Conservation (phyloP, 169 alveolate genomes). For the Perkinsus chesapeaki region DNA sequence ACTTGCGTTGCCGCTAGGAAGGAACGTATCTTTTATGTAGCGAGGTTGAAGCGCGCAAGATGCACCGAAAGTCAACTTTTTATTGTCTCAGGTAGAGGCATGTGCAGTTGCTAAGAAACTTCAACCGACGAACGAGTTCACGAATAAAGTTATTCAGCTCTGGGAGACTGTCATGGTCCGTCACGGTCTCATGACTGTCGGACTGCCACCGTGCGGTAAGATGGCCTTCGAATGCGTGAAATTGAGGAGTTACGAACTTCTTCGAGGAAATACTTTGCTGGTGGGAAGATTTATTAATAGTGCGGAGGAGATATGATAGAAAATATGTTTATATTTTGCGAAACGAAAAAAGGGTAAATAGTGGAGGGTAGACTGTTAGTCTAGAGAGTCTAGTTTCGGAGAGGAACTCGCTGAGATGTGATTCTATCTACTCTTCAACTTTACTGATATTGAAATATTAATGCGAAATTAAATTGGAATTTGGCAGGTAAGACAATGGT, state of each 20-base stretch:
- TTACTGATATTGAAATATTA: no score
- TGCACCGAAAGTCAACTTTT: constrained; percentile 24
- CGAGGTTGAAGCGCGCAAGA: not conserved
- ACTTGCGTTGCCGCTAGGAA: not conserved
- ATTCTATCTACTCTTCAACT: not conserved
- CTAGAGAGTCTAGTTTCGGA: no score
- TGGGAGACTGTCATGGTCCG: constrained; percentile 79
- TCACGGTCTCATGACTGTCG: constrained; percentile 87
- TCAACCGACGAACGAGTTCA: constrained; percentile 45
- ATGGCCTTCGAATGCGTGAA: no score
- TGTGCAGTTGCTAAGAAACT: constrained; percentile 13
- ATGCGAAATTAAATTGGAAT: no score
- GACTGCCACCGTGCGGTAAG: constrained; percentile 67
- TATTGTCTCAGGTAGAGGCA: not conserved
- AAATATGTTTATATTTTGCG: no score
- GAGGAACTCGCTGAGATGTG: not conserved
- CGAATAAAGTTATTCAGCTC: constrained; percentile 58
- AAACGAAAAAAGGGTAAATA: no score
- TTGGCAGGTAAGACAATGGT: constrained; percentile 50
- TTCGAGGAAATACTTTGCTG: no score
- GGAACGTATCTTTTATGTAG: not conserved
- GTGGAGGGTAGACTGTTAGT: no score
- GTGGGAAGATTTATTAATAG: no score
- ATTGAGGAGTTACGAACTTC: no score
- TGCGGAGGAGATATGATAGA: no score